phyloP scores from a whole-genome alignment of 2,329 filamentous ascomycete species.

The Colletotrichum limetticola region DNA sequence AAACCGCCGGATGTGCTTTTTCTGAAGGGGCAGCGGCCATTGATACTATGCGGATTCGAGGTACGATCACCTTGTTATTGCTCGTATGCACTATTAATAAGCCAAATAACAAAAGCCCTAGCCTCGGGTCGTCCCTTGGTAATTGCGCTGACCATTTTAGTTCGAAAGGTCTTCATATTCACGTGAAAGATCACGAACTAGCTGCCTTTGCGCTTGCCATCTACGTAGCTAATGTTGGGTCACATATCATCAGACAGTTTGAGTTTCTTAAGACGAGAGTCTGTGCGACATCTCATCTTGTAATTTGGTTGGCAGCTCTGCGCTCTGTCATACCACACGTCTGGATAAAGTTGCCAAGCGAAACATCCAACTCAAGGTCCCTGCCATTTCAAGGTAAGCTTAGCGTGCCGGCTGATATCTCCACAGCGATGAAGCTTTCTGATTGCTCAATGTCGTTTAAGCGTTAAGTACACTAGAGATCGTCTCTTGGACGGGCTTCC shows the following conservation, averaged over 20 bases:
- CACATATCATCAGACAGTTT: neutral
- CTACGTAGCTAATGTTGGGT: neutral
- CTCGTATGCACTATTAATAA: no score
- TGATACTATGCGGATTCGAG: no score
- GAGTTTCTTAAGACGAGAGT: neutral
- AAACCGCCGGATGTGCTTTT: no score
- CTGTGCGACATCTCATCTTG: neutral
- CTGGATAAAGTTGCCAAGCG: neutral
- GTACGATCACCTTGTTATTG: no score
- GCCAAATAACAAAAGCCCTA: no score
- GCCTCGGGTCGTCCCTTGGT: no score
- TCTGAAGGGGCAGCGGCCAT: no score
- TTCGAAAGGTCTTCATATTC: no score
- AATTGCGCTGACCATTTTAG: no score
- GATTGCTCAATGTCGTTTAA: neutral
- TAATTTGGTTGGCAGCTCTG: neutral
- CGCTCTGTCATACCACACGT: neutral
- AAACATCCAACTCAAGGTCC: neutral
- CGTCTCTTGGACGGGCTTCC: neutral
- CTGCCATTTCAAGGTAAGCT: neutral
- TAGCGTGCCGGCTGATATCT: neutral
- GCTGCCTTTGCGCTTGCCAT: no score
- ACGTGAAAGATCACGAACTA: no score
- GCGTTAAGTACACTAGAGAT: neutral
- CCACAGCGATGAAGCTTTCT: neutral